Conservation (phyloP, 2,329 filamentous ascomycete genomes). For the Neonectria sp. region DNA sequence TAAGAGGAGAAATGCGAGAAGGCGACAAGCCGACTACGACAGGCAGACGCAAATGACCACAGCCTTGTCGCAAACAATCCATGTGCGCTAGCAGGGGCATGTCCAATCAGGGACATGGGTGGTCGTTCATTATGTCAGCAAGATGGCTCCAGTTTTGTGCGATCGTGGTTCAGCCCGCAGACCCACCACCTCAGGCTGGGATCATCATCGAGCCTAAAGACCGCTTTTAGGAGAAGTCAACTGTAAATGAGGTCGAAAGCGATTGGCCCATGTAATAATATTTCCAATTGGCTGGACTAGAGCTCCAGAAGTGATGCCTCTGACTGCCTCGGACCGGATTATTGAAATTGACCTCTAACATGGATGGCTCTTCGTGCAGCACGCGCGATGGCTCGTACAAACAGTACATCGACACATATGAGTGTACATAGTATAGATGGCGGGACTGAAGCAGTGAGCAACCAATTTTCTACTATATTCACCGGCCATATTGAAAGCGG, state of each 20-base stretch:
- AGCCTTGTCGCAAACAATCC: constrained; percentile 45
- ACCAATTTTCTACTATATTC: neutral
- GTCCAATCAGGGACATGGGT: constrained; percentile 35
- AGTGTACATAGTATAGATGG: neutral
- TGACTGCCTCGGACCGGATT: too few species aligned
- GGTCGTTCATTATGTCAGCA: constrained; percentile 40
- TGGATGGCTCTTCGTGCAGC: neutral
- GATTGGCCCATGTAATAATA: neutral
- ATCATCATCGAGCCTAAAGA: constrained; percentile 26
- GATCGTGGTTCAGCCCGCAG: constrained; percentile 16
- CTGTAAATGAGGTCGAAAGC: neutral
- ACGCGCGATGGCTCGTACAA: neutral
- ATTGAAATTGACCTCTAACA: too few species aligned
- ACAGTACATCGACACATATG: neutral
- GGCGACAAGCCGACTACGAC: constrained; percentile 2
- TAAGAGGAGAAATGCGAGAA: constrained; percentile 16
- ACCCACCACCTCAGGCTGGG: constrained; percentile 8
- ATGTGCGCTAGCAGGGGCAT: constrained; percentile 18
- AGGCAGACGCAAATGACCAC: constrained; percentile 24
- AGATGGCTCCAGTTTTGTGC: constrained; percentile 12
- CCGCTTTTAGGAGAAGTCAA: constrained; percentile 11
- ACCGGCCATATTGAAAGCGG: neutral
- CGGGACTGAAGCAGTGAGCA: neutral
- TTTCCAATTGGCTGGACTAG: neutral
- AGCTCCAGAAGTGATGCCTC: neutral